Evolutionary conservation across 2,329 filamentous ascomycete genomes (phyloP).

Genomic region (Aspergillus luchuensis): DNA sequence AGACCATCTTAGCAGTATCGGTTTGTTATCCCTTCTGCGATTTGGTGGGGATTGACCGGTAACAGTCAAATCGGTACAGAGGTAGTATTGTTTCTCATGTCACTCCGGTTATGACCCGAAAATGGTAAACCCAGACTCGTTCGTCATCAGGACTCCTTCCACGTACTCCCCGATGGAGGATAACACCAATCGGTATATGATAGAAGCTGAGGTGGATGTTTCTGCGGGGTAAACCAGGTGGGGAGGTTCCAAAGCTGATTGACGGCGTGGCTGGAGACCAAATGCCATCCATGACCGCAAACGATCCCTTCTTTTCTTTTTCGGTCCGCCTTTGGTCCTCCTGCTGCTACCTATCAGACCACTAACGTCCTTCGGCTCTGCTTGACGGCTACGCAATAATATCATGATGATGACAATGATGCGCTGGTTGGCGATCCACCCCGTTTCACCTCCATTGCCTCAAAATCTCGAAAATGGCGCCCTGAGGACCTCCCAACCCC

Average conservation of each 20-base stretch:
- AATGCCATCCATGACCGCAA: not conserved
- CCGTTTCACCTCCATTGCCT: slow-evolving; percentile 1
- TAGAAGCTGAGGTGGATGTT: not conserved
- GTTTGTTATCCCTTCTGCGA: too few relatives aligned
- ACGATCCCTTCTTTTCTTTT: not conserved
- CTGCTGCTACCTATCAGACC: slow-evolving; percentile 7
- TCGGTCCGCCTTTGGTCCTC: not conserved
- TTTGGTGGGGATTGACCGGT: not conserved
- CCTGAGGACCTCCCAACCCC: not conserved
- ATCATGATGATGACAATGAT: slow-evolving; percentile 9
- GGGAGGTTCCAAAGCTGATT: slow-evolving; percentile 4
- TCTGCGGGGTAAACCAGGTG: slow-evolving; percentile 8
- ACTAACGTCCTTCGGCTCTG: not conserved
- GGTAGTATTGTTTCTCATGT: not conserved
- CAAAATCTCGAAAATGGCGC: not conserved
- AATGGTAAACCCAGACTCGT: not conserved
- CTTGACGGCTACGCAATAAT: not conserved
- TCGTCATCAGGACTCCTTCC: not conserved
- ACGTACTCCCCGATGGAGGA: not conserved
- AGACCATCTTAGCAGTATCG: too few relatives aligned
- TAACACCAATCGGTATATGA: not conserved
- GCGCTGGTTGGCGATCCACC: not conserved
- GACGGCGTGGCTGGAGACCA: not conserved
- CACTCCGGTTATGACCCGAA: not conserved
- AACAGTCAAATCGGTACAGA: not conserved